Evolutionary conservation across 192 early-diverging fungal genomes (phyloP).

Genomic region (Coemansia sp.): DNA sequence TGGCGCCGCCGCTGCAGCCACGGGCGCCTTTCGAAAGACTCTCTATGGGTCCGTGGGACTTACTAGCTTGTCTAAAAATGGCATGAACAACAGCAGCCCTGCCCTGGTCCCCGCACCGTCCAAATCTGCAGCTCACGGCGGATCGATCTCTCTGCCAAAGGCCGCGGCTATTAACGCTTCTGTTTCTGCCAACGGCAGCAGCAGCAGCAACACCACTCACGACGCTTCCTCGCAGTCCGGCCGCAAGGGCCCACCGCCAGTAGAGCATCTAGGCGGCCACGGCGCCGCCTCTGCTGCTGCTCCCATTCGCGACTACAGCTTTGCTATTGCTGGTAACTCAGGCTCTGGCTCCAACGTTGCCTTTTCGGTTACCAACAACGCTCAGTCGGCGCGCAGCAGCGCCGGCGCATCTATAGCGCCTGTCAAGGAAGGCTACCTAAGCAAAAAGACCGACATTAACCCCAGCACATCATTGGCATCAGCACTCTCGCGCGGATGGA

Average conservation of each 20-base stretch:
- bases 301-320: conserved; percentile 47
- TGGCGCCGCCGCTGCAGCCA: conserved; percentile 12
- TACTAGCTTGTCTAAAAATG: conserved; percentile 24
- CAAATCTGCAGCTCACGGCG: background rate
- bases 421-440: conserved; percentile 65
- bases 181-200: background rate
- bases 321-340: conserved; percentile 36
- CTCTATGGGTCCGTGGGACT: conserved; percentile 44
- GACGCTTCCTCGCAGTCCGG: background rate
- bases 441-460: conserved; percentile 71
- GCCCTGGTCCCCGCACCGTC: conserved; percentile 14
- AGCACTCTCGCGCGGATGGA: conserved; percentile 66
- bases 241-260: conserved; percentile 42
- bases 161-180: background rate
- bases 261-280: background rate
- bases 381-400: conserved; percentile 42
- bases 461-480: conserved; percentile 58
- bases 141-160: conserved; percentile 3
- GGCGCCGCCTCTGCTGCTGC: background rate
- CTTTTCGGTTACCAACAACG: background rate
- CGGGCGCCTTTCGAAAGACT: conserved; percentile 32
- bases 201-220: background rate
- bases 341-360: conserved; percentile 6
- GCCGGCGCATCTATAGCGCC: conserved; percentile 23
- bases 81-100: conserved; percentile 37